phyloP scores from a whole-genome alignment of 192 early-diverging fungal genomes.

The Umbelopsis vinacea region DNA sequence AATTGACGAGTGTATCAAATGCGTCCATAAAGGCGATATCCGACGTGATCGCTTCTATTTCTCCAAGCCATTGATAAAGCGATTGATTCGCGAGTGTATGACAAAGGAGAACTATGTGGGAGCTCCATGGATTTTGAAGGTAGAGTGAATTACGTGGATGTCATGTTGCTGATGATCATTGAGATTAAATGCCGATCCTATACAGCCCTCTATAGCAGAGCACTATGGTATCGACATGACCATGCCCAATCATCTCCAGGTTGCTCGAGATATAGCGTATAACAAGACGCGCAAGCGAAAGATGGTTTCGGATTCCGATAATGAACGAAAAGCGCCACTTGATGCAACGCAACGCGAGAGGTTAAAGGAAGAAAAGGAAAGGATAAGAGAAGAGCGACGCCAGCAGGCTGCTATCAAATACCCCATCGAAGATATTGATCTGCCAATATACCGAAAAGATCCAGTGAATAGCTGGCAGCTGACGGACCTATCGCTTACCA shows the following conservation, averaged over 20 bases:
- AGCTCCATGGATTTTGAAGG: conserved; percentile 77
- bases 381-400: conserved; percentile 34
- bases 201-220: conserved; percentile 43
- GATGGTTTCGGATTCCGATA: neutral
- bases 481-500: conserved; percentile 31
- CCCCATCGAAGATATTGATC: conserved; percentile 86
- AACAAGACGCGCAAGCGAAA: conserved; percentile 46
- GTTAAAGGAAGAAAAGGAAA: conserved; percentile 35
- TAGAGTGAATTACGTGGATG: conserved; percentile 14
- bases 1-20: conserved; percentile 48
- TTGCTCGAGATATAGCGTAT: conserved; percentile 41
- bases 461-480: conserved; percentile 35
- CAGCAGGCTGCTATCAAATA: conserved; percentile 60
- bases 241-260: conserved; percentile 48
- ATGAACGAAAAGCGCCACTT: neutral
- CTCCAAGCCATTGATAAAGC: conserved; percentile 65
- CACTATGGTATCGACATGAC: conserved; percentile 52
- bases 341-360: conserved; percentile 33
- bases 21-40: conserved; percentile 40
- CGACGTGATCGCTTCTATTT: conserved; percentile 62
- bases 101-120: conserved; percentile 68
- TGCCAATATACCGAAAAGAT: conserved; percentile 46
- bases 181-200: too few relatives aligned
- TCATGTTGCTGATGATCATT: neutral
- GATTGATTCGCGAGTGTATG: conserved; percentile 69